These are phyloP conservation scores for Metschnikowia cubensis DNA, from an alignment of 805 yeast species.

Conservation along the genomic window DNA sequence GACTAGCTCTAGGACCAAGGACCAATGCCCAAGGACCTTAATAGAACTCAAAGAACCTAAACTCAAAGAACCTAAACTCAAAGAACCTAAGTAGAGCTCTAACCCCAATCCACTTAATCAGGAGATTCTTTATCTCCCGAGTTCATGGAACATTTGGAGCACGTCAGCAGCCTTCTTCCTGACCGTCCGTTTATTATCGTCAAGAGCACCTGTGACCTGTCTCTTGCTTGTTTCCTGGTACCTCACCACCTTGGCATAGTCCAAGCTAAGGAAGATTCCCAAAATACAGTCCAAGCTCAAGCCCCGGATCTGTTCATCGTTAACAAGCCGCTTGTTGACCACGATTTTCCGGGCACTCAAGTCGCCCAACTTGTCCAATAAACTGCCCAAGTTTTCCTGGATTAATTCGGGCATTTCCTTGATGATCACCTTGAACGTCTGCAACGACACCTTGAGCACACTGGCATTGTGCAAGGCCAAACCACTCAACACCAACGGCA, in stretches of 20 bases:
- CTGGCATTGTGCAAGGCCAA: slow-evolving; percentile 43
- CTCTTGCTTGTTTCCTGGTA: slow-evolving; percentile 48
- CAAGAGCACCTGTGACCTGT: slow-evolving; percentile 51
- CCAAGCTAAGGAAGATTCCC: slow-evolving; percentile 33
- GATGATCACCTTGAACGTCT: slow-evolving; percentile 52
- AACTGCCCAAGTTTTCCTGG: slow-evolving; percentile 48
- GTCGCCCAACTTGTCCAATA: slow-evolving; percentile 52
- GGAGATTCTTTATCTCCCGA: slow-evolving; percentile 16
- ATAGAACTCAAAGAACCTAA: no score
- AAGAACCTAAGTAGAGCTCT: no score
- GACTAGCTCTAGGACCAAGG: no score
- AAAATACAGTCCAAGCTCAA: slow-evolving; percentile 54
- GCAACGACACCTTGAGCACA: slow-evolving; percentile 58
- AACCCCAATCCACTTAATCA: no score
- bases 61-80: no score
- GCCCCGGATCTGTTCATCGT: slow-evolving; percentile 49
- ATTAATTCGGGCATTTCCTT: slow-evolving; percentile 53
- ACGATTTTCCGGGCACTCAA: slow-evolving; percentile 23
- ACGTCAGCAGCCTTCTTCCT: slow-evolving; percentile 76
- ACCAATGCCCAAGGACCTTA: no score
- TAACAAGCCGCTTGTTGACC: slow-evolving; percentile 20
- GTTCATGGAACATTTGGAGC: slow-evolving; percentile 70
- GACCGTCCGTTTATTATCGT: slow-evolving; percentile 69
- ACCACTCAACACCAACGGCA: slow-evolving; percentile 72
- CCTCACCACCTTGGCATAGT: slow-evolving; percentile 43